Evolutionary conservation across 192 early-diverging fungal species (phyloP).

Genomic region (Gonapodya prolifera): DNA sequence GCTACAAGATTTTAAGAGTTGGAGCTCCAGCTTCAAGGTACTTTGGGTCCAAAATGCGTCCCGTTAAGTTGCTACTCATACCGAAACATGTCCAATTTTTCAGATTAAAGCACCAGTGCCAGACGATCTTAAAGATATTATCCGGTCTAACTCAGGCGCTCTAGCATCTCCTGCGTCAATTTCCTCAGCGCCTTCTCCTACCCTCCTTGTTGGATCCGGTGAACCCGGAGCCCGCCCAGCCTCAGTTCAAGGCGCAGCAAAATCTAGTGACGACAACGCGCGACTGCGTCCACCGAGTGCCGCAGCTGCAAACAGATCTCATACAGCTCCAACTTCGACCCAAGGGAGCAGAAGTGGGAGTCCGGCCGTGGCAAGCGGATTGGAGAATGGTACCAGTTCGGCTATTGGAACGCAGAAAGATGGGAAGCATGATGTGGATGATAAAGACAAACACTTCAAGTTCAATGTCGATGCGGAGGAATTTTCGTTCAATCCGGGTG

Average conservation of each 20-base stretch:
- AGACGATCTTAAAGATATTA: slow-evolving; percentile 62
- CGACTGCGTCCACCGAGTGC: neutral
- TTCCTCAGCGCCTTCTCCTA: neutral
- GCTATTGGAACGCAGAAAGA: neutral
- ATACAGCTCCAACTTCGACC: neutral
- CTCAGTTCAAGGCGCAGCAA: neutral
- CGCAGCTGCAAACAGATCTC: neutral
- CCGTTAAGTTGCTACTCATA: neutral
- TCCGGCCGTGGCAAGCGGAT: neutral
- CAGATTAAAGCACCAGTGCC: slow-evolving; percentile 71
- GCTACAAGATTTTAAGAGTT: slow-evolving; percentile 66
- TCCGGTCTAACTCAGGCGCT: slow-evolving; percentile 12
- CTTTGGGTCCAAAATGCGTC: neutral
- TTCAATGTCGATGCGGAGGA: slow-evolving; percentile 5
- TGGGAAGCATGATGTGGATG: neutral
- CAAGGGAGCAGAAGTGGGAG: neutral
- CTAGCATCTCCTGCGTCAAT: neutral
- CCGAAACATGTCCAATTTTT: neutral
- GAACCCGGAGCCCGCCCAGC: neutral
- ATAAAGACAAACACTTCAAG: neutral
- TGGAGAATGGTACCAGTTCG: neutral
- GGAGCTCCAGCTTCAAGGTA: slow-evolving; percentile 58
- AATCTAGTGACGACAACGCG: neutral
- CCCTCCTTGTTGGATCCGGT: neutral
- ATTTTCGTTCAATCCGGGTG: neutral